Conservation (phyloP, 2,329 filamentous ascomycete genomes). For the Calonectria montana region DNA sequence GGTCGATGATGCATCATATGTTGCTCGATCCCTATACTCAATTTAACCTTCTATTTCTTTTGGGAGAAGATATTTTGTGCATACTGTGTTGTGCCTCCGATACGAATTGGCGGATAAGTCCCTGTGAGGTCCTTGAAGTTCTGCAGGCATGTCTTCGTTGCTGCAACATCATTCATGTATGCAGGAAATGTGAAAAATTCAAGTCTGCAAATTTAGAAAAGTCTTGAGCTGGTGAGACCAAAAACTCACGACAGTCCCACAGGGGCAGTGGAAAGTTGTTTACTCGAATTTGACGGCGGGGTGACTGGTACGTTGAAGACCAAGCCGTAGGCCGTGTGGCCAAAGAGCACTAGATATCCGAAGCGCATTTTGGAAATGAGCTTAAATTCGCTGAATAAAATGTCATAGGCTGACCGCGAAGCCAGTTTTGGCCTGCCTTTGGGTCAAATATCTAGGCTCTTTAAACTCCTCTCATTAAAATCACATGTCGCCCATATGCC, state of each 20-base stretch:
- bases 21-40: conserved; percentile 56
- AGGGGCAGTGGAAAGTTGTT: conserved; percentile 52
- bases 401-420: background rate
- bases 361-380: conserved; percentile 8
- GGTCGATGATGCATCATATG: conserved; percentile 57
- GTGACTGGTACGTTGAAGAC: conserved; percentile 50
- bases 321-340: conserved; percentile 35
- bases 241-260: conserved; percentile 57
- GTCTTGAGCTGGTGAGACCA: background rate
- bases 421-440: background rate
- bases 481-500: background rate
- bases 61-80: background rate
- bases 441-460: background rate
- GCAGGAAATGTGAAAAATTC: conserved; percentile 68
- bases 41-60: background rate
- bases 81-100: conserved; percentile 68
- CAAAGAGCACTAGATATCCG: background rate
- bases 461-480: background rate
- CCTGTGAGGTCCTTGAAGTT: conserved; percentile 63
- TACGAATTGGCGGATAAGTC: conserved; percentile 64
- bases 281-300: conserved; percentile 45
- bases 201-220: conserved; percentile 47
- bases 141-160: conserved; percentile 62
- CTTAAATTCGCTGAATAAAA: no score
- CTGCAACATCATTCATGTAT: conserved; percentile 63